phyloP scores from a whole-genome alignment of 2,329 filamentous ascomycete species.

The Plectosphaerella cucumerina region DNA sequence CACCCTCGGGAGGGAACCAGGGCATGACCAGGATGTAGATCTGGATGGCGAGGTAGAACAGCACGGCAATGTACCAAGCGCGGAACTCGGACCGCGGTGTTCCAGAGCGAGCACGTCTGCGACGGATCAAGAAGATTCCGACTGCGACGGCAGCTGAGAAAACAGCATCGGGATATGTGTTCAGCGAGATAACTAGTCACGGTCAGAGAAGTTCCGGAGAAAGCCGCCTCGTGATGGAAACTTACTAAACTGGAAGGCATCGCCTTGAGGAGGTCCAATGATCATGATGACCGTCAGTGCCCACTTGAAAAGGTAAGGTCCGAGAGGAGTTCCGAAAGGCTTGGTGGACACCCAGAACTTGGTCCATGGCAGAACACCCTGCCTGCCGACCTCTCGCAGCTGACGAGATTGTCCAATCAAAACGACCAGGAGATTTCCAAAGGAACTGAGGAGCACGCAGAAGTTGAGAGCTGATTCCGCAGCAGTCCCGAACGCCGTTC shows the following conservation, averaged over 20 bases:
- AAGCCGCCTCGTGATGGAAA: no score
- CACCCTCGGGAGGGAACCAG: conserved; percentile 64
- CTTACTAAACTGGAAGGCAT: conserved; percentile 58
- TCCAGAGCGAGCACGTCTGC: conserved; percentile 45
- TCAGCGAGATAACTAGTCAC: conserved; percentile 49
- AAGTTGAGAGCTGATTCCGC: conserved; percentile 52
- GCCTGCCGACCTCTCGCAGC: conserved; percentile 56
- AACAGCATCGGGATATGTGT: conserved; percentile 52
- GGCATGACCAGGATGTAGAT: conserved; percentile 64
- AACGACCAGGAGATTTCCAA: conserved; percentile 54
- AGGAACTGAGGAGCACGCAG: conserved; percentile 50
- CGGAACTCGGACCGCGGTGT: conserved; percentile 47
- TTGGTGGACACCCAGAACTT: conserved; percentile 58
- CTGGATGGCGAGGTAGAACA: conserved; percentile 57
- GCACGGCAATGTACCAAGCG: conserved; percentile 53
- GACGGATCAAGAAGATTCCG: conserved; percentile 55
- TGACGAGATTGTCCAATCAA: conserved; percentile 50
- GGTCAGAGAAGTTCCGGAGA: conserved; percentile 10
- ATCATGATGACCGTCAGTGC: conserved; percentile 55
- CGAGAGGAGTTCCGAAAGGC: conserved; percentile 59
- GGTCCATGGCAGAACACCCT: conserved; percentile 56
- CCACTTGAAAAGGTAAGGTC: conserved; percentile 56
- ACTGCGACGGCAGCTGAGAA: conserved; percentile 54
- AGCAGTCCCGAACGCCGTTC: conserved; percentile 47
- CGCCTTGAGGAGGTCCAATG: conserved; percentile 53